phyloP scores from a whole-genome alignment of 495 filamentous ascomycete species.

The Aspergillus nidulans region DNA sequence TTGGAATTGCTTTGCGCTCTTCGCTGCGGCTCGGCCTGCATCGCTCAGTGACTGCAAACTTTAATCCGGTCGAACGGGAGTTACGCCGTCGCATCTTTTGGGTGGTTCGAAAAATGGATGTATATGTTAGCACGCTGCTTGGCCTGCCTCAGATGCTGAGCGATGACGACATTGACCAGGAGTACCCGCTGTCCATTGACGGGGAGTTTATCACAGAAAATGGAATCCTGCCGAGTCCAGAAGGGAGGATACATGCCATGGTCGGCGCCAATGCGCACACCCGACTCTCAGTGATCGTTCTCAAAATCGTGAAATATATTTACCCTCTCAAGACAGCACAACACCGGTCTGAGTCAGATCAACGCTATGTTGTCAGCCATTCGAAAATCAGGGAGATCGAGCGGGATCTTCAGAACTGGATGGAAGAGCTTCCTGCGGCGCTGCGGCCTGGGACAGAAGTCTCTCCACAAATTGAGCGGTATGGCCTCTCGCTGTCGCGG shows the following conservation, averaged over 20 bases:
- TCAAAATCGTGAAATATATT: constrained; percentile 82
- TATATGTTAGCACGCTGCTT: constrained; percentile 83
- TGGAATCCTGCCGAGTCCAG: constrained; percentile 67
- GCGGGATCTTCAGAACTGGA: constrained; percentile 77
- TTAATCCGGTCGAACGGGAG: constrained; percentile 82
- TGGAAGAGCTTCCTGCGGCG: constrained; percentile 67
- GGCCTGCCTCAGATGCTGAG: constrained; percentile 81
- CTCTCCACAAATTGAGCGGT: constrained; percentile 71
- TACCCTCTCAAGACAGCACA: constrained; percentile 77
- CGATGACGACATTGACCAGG: constrained; percentile 89
- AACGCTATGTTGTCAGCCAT: constrained; percentile 83
- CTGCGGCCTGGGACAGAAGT: constrained; percentile 74
- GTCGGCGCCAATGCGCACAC: constrained; percentile 84
- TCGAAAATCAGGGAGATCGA: constrained; percentile 88
- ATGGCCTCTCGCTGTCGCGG: constrained; percentile 24
- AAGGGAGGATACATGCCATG: constrained; percentile 70
- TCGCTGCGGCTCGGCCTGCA: constrained; percentile 85
- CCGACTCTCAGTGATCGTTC: constrained; percentile 66
- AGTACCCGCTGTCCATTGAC: constrained; percentile 78
- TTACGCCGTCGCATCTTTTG: constrained; percentile 83
- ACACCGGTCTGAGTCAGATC: constrained; percentile 43
- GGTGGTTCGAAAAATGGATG: constrained; percentile 89
- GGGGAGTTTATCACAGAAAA: constrained; percentile 84
- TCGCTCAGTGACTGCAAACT: constrained; percentile 67
- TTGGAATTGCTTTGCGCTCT: constrained; percentile 84